phyloP scores from a whole-genome alignment of 441 rosid species.

The Adansonia gregorii region DNA sequence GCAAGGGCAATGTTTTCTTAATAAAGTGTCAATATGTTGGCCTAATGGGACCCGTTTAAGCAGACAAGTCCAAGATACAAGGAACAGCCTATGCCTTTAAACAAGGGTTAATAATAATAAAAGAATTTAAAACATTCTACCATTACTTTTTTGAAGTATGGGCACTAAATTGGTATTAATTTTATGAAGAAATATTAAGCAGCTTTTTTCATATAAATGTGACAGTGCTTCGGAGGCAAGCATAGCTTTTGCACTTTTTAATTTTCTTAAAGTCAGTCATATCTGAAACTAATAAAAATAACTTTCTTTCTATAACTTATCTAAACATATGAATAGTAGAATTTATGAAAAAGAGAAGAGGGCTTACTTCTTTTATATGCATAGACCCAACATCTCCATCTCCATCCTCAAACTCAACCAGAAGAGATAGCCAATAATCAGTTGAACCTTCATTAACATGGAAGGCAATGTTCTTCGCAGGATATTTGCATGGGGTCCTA shows the following conservation, averaged over 20 bases:
- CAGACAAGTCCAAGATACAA: constrained; percentile 32
- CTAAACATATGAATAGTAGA: background rate
- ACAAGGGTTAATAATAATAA: background rate
- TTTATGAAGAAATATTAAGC: constrained; percentile 4
- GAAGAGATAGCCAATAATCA: constrained; percentile 76
- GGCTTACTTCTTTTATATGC: constrained; percentile 77
- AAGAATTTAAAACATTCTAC: background rate
- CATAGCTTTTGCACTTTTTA: background rate
- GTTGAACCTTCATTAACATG: constrained; percentile 91
- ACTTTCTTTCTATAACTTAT: background rate
- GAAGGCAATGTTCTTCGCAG: constrained; percentile 80
- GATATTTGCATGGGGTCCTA: constrained; percentile 87
- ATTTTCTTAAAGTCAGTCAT: constrained; percentile 15
- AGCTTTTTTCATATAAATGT: constrained; percentile 23
- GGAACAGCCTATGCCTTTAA: constrained; percentile 31
- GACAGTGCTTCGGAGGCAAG: constrained; percentile 25
- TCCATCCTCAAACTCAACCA: constrained; percentile 89
- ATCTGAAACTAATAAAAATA: background rate
- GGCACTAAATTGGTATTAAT: background rate
- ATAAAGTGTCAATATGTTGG: background rate
- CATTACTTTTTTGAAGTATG: background rate
- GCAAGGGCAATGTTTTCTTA: constrained; percentile 23
- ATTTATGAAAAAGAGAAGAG: background rate
- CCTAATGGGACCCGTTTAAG: constrained; percentile 16
- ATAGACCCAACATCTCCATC: constrained; percentile 95